A percentile compares a stretch with the other conserved stretches of the same genome.
These are phyloP conservation scores for Boletellus deceptivus DNA, from an alignment of 1,284 basidiomycete genomes.

Conservation along the genomic window DNA sequence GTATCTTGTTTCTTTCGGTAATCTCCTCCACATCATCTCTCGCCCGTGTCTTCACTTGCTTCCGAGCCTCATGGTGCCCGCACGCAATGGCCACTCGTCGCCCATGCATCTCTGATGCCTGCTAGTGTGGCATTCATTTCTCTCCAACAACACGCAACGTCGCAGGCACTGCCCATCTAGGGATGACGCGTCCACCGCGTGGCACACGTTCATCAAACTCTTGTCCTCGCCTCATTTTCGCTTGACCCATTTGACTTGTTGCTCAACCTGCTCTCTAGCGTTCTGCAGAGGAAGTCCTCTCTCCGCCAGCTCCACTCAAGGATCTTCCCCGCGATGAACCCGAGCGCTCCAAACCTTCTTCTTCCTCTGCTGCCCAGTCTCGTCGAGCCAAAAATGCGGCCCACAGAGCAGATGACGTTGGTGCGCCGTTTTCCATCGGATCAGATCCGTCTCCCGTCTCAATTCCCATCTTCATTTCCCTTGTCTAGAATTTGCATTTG, in stretches of 20 bases:
- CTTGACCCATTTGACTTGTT: neutral
- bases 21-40: constrained; percentile 4
- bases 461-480: constrained; percentile 19
- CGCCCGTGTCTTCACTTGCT: constrained; percentile 10
- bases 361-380: constrained; percentile 69
- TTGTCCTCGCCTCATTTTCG: constrained; percentile 2
- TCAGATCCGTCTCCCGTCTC: constrained; percentile 3
- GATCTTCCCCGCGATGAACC: constrained; percentile 44
- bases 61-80: constrained; percentile 22
- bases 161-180: neutral
- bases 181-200: constrained; percentile 2
- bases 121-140: neutral
- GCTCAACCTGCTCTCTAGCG: constrained; percentile 32
- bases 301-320: constrained; percentile 33
- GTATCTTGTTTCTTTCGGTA: constrained; percentile 21
- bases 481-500: constrained; percentile 84
- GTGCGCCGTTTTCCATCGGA: constrained; percentile 41
- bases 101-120: too few species aligned
- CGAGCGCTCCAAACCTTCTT: constrained; percentile 41
- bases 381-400: constrained; percentile 83
- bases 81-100: constrained; percentile 1
- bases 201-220: neutral
- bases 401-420: constrained; percentile 80
- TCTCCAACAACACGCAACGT: neutral
- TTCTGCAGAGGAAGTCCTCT: constrained; percentile 40